phyloP scores from a whole-genome alignment of 1,139 yeast species.

The Lodderomyces pseudojiufengensis region DNA sequence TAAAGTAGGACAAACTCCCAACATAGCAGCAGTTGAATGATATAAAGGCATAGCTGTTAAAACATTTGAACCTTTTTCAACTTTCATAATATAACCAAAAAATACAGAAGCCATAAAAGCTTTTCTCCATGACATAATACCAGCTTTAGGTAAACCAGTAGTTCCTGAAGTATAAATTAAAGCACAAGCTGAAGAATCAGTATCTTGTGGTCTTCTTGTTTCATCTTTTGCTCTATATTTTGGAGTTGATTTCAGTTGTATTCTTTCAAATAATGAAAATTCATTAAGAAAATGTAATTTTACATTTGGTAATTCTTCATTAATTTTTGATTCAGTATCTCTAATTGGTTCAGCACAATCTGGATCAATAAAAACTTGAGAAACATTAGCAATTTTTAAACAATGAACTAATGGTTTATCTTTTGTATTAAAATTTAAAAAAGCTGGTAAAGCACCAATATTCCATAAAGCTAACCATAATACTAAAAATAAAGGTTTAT shows the following conservation, averaged over 20 bases:
- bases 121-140: conserved; percentile 90
- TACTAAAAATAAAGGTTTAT: conserved; percentile 76
- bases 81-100: conserved; percentile 68
- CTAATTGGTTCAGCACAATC: conserved; percentile 56
- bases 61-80: conserved; percentile 53
- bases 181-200: conserved; percentile 62
- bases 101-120: conserved; percentile 64
- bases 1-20: conserved; percentile 76
- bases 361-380: conserved; percentile 71
- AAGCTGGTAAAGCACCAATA: conserved; percentile 86
- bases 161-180: conserved; percentile 93
- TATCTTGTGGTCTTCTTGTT: conserved; percentile 53
- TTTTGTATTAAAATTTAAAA: conserved; percentile 74
- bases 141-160: conserved; percentile 93
- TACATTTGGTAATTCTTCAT: conserved; percentile 37
- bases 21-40: conserved; percentile 89
- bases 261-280: conserved; percentile 35
- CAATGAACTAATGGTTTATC: conserved; percentile 81
- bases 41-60: conserved; percentile 95
- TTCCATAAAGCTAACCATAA: conserved; percentile 89
- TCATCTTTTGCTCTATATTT: conserved; percentile 52
- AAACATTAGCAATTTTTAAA: conserved; percentile 61
- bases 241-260: conserved; percentile 47
- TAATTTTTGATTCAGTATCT: conserved; percentile 50
- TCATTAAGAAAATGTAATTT: conserved; percentile 58